Base-by-base conservation (phyloP, 2,329 filamentous ascomycete species). In the Trichoderma aggressivum region DNA sequence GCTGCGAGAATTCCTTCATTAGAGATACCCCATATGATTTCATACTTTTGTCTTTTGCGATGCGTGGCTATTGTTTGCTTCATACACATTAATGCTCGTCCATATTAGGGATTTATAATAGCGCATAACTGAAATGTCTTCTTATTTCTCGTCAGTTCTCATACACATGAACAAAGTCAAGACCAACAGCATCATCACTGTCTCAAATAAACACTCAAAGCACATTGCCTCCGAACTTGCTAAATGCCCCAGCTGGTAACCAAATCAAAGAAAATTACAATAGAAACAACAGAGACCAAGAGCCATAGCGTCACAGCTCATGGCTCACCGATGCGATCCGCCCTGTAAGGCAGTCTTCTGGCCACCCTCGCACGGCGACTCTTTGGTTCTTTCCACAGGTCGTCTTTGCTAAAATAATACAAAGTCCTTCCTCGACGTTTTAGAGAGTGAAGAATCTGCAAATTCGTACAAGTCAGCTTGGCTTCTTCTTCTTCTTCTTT, bases 321-420 rank as follows among this genome's bases (percentile, higher is more conserved):
- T 12, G 8, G 21, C 1, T 18, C 3, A 16, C 16, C 1, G 12
- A 68, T 50, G 7, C 65, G 28, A 24, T 68, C 65, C 1, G 65
- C 34, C 26, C 36, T 47, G 18, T 60, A 60, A 0, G 56, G 26
- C 5, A 12, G 8, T 26, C 28, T 43, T 10, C 16, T 32, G 53
- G 18, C 56, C 18, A 18, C n/a, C 2, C 6, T 18, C 1, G 11
- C 28, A 0, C 47, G 64, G 11, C 18, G 32, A 1, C 28, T 12
- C 7, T 53, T 47, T 0, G 39, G 18, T 3, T 65, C 65, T 0
- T 21, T 2, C 32, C 78, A 79, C 0, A 3, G 0, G 0, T 80
- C 82, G 0, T 84, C 82, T 0, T 81, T 82, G 28, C 88, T 88
- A 50, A 90, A 90, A 0, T 88, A 88, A 70, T 89, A 90, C 1